Conservation (phyloP, 2,329 filamentous ascomycete species). For the Hypoxylon sp. region DNA sequence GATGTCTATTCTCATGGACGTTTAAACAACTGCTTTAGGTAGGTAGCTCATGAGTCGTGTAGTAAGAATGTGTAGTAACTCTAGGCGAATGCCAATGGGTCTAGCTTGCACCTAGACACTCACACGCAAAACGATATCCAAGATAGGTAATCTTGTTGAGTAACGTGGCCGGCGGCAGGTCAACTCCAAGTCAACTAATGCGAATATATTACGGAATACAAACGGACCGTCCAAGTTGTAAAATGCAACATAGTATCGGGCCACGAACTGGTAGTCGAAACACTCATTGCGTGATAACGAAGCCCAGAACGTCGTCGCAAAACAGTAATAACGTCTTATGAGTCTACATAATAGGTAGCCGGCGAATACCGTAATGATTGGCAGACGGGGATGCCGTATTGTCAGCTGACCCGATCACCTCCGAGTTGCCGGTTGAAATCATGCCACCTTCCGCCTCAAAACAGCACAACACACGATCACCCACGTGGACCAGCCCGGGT, state of each 20-base stretch:
- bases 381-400: slow-evolving; percentile 19
- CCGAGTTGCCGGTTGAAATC: slow-evolving; percentile 22
- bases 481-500: slow-evolving; percentile 15
- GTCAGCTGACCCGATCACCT: slow-evolving; percentile 28
- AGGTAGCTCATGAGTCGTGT: too few species aligned
- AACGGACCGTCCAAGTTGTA: neutral
- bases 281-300: slow-evolving; percentile 4
- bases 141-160: too few species aligned
- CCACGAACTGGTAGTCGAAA: slow-evolving; percentile 3
- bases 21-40: too few species aligned
- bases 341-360: slow-evolving; percentile 20
- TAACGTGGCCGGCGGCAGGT: too few species aligned
- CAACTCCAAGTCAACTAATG: too few species aligned
- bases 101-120: too few species aligned
- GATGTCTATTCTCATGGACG: too few species aligned
- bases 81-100: too few species aligned
- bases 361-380: slow-evolving; percentile 30
- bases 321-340: too few species aligned
- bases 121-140: too few species aligned
- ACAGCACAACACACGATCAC: slow-evolving; percentile 28
- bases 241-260: neutral
- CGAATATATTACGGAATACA: too few species aligned
- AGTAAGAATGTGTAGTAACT: too few species aligned
- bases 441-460: slow-evolving; percentile 26
- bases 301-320: slow-evolving; percentile 13